Evolutionary conservation across 768 basidiomycete species (phyloP).

Genomic region (Kwoniella botswanensis): DNA sequence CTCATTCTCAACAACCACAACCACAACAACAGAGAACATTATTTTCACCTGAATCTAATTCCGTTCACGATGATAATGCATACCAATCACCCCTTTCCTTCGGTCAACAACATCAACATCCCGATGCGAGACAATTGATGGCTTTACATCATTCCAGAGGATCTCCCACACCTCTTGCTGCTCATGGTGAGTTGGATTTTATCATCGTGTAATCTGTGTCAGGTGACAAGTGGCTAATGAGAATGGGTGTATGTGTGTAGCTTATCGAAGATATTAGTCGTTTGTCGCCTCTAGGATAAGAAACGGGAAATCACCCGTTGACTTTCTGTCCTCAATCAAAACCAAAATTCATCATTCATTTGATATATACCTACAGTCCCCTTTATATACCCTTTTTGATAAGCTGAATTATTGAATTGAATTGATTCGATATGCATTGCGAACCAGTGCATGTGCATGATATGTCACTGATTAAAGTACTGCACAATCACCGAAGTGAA

Average conservation of each 20-base stretch:
- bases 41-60: slow-evolving; percentile 26
- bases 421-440: not conserved
- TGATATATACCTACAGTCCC: not conserved
- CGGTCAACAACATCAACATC: slow-evolving; percentile 26
- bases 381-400: not conserved
- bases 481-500: no score
- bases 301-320: not conserved
- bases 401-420: not conserved
- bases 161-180: slow-evolving; percentile 21
- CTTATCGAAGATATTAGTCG: slow-evolving; percentile 30
- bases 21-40: slow-evolving; percentile 15
- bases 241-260: slow-evolving; percentile 3
- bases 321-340: not conserved
- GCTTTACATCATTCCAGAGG: slow-evolving; percentile 23
- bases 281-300: not conserved
- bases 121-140: slow-evolving; percentile 23
- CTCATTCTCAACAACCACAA: slow-evolving; percentile 21
- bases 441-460: not conserved
- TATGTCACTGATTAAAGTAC: no score
- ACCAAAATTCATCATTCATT: not conserved
- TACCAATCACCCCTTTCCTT: slow-evolving; percentile 8
- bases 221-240: not conserved
- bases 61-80: slow-evolving; percentile 6
- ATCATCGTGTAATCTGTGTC: not conserved
- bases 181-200: slow-evolving; percentile 19